phyloP scores from a whole-genome alignment of 495 filamentous ascomycete species.

The Penicillium bialowiezense region DNA sequence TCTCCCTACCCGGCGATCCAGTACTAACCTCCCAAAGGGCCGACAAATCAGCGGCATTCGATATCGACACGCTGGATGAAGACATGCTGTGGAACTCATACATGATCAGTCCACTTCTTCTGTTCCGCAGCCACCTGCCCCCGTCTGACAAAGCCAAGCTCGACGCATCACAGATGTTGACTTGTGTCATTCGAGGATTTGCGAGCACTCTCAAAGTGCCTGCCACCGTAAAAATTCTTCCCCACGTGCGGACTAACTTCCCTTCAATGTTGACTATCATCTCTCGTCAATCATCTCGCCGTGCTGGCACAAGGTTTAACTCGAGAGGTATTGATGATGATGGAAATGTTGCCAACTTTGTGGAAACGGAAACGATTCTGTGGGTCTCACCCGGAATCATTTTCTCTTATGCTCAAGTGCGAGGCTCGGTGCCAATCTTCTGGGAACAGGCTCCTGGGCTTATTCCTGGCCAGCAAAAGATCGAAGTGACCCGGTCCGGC shows the following conservation, averaged over 20 bases:
- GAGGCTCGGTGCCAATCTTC: conserved; percentile 92
- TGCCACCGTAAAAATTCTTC: conserved; percentile 53
- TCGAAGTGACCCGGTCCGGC: conserved; percentile 79
- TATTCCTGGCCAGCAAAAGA: conserved; percentile 91
- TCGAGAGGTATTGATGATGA: conserved; percentile 96
- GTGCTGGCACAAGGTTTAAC: conserved; percentile 95
- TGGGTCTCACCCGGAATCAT: conserved; percentile 72
- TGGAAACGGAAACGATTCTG: conserved; percentile 64
- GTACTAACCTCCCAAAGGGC: no score
- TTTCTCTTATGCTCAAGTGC: conserved; percentile 91
- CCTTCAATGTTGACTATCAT: conserved; percentile 84
- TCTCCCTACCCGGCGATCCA: no score
- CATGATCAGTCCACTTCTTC: conserved; percentile 90
- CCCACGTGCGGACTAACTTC: conserved; percentile 55
- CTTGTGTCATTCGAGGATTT: conserved; percentile 91
- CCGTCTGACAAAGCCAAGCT: conserved; percentile 68
- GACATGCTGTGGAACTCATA: conserved; percentile 96
- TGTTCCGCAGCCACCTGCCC: conserved; percentile 78
- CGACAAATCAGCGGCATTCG: conserved; percentile 58
- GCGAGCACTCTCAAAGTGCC: conserved; percentile 80
- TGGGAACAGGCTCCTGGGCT: conserved; percentile 93
- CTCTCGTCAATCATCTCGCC: conserved; percentile 84
- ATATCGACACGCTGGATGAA: conserved; percentile 80
- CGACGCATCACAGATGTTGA: conserved; percentile 83
- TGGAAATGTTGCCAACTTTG: conserved; percentile 92